Conservation (phyloP, 2,329 filamentous ascomycete species). For the Fonsecaea nubica region DNA sequence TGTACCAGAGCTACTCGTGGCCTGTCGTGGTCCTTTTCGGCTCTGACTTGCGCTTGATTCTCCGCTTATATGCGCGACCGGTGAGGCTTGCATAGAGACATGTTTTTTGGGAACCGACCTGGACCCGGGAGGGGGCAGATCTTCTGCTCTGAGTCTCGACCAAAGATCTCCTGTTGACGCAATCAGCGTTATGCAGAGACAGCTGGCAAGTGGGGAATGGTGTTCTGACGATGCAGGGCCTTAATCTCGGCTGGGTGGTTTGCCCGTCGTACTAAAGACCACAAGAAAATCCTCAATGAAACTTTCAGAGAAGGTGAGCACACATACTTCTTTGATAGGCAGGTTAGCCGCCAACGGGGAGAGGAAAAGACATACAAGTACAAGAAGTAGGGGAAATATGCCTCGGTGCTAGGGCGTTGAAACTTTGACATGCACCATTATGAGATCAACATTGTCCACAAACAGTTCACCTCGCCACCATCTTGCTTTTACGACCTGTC, state of each 20-base stretch:
- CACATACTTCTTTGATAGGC: conserved; percentile 21
- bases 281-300: conserved; percentile 1
- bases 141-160: neutral
- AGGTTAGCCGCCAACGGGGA: conserved; percentile 26
- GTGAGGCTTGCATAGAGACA: conserved; percentile 27
- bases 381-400: conserved; percentile 5
- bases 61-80: conserved; percentile 32
- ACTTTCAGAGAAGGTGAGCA: neutral
- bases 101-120: neutral
- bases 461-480: neutral
- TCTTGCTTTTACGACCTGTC: conserved; percentile 6
- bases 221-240: conserved; percentile 20
- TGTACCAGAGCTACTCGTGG: conserved; percentile 13
- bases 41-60: conserved; percentile 26
- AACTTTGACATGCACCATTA: conserved; percentile 27
- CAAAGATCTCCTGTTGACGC: conserved; percentile 28
- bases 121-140: neutral
- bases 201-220: conserved; percentile 34
- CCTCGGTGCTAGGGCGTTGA: conserved; percentile 3
- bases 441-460: conserved; percentile 4
- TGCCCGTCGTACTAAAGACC: neutral
- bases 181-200: conserved; percentile 25
- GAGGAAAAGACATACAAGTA: neutral
- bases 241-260: conserved; percentile 6
- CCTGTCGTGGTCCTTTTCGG: conserved; percentile 13